Conservation (phyloP, 305 asterid species). For the Fraxinus platypoda region DNA sequence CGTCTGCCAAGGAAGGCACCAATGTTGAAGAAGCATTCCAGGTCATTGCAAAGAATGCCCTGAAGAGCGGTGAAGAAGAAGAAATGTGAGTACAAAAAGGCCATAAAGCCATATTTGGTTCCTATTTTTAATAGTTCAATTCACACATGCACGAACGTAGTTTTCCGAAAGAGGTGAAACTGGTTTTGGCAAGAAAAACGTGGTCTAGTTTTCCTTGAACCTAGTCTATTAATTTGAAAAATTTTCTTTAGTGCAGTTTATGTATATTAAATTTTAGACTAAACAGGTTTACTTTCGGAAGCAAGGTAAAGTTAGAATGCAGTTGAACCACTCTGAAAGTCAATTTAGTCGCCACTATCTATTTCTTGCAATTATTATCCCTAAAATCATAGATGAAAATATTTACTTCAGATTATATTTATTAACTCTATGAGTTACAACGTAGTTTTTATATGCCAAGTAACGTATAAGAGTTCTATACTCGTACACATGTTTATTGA, state of each 20-base stretch:
- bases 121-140: not conserved
- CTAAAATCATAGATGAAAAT: not conserved
- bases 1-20: constrained; percentile 87
- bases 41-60: constrained; percentile 63
- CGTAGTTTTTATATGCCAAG: not conserved
- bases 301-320: not conserved
- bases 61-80: constrained; percentile 54
- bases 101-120: not conserved
- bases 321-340: not conserved
- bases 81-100: constrained; percentile 58
- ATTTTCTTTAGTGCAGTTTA: not conserved
- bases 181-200: not conserved
- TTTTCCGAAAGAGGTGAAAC: not conserved
- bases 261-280: not conserved
- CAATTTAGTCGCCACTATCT: not conserved
- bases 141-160: not conserved
- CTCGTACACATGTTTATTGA: not conserved
- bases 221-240: not conserved
- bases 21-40: constrained; percentile 89
- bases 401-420: not conserved
- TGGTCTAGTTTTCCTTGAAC: not conserved
- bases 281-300: not conserved
- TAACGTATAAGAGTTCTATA: not conserved
- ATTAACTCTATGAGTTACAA: not conserved
- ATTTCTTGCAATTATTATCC: not conserved